Base-by-base conservation (phyloP, 768 basidiomycete species). In the Dacryopinax primogenitus region DNA sequence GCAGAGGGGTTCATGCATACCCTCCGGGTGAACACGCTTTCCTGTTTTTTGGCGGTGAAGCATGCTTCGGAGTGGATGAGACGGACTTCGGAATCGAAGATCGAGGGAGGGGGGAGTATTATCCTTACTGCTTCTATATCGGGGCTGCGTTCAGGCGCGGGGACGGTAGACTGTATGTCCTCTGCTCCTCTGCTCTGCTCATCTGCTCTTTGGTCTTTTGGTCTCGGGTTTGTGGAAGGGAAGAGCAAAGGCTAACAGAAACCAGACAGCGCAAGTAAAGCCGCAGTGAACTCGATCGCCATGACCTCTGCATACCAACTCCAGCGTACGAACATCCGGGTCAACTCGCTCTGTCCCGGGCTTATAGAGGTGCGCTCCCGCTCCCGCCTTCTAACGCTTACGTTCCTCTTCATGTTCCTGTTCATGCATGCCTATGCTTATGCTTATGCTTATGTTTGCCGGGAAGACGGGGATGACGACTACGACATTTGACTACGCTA, bases 331-430 rank as follows among this genome's bases (percentile, higher is more conserved):
- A 87, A 92, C 74, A 82, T 97, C 68, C 88, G 94, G 45, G 86
- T 96, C 68, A 95, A 92, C 74, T 79, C 86, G 45, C 84, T 96
- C 69, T 94, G 92, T 71, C 94, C 94, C 3, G 93, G 92, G 15
- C 76, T 96, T 65, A 92, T 96, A 71, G 89, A 95, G 68, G 74
- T 75, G 58, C 41, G 68, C 64, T 16, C 33, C 41, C 4, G 30
- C 33, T 6, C 33, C 33, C 7, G 15, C 36, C 26, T 15, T 15
- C 33, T 64, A 15, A 45, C 35, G 33, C 62, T 66, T 3, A 58
- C 13, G n/a, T 13, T 23, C 7, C n/a, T n/a, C n/a, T n/a, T n/a
- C n/a, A n/a, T n/a, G 68, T 65, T 16, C 33, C 41, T 4, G 30
- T 28, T 6, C 33, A 28, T 3, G 15, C 36, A 30, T 15, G 11